Evolutionary conservation across 2,329 filamentous ascomycete genomes (phyloP).

Genomic region (Orbilia javanica): DNA sequence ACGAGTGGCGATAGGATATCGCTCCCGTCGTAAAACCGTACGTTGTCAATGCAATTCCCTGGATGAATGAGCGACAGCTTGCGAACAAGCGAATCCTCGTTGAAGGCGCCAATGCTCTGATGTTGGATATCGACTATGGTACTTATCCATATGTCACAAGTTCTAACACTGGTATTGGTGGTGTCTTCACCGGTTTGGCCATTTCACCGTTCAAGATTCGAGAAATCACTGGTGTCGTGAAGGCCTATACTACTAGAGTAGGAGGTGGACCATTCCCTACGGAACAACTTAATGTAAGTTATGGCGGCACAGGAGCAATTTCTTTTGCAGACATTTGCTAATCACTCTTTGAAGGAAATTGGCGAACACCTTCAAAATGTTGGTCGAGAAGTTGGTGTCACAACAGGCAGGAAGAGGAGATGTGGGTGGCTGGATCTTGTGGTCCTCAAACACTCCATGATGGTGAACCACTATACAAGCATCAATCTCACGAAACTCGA

Average conservation of each 20-base stretch:
- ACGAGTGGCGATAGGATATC: constrained; percentile 66
- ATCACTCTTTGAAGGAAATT: constrained; percentile 62
- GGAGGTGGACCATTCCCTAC: constrained; percentile 76
- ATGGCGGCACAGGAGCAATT: too few species aligned
- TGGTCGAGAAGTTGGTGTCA: constrained; percentile 69
- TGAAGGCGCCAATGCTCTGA: constrained; percentile 77
- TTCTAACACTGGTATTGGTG: constrained; percentile 73
- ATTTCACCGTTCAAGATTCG: constrained; percentile 74
- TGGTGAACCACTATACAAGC: constrained; percentile 76
- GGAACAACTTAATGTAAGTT: constrained; percentile 70
- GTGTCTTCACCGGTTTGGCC: constrained; percentile 74
- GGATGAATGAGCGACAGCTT: constrained; percentile 74
- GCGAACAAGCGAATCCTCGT: constrained; percentile 74
- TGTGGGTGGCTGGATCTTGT: constrained; percentile 72
- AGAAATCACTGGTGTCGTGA: constrained; percentile 75
- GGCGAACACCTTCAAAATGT: constrained; percentile 69
- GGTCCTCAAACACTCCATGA: constrained; percentile 74
- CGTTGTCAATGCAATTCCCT: constrained; percentile 76
- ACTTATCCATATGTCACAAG: constrained; percentile 75
- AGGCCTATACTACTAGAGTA: constrained; percentile 76
- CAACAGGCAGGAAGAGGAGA: constrained; percentile 62
- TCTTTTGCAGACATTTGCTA: not conserved
- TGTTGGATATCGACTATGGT: constrained; percentile 76
- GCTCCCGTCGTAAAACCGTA: constrained; percentile 72
- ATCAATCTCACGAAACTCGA: constrained; percentile 76